Evolutionary conservation across 495 filamentous ascomycete species (phyloP), one percentile per base, ranked within the genome.

Genomic region (Podospora pseudoanserina): DNA sequence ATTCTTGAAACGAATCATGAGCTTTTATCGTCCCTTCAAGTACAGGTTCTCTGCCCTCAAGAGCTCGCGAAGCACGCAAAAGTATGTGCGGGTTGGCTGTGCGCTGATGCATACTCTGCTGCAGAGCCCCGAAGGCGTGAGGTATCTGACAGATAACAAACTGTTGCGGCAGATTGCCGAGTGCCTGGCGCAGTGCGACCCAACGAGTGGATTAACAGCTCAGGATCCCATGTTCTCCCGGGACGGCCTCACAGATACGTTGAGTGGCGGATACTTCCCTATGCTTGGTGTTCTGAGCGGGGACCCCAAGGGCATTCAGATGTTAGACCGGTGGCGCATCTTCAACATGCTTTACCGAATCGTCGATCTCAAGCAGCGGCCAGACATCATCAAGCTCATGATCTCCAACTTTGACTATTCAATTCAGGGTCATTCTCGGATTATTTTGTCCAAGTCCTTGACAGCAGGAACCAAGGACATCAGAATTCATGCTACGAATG

Each of bases 261-360:
- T 98, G 27, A 92, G 90, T 65, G 89, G 91, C 44, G 95, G 96
- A 5, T 99, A 99, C 73, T 98, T 99, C 79, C 87, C 92, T 19
- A 91, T 99, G 81, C 81, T 99, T 7, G 95, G 95, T 15, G 88
- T 89, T 16, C 76, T 99, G 67, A 97, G 90, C 74, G 88, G 88
- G 57, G 92, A 97, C 76, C 78, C 83, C 0, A 91, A 88, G 67
- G 95, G 95, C 0, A 84, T 97, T 30, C 85, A 88, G 70, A 97
- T 98, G 86, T 89, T 99, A 77, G 94, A 97, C 74, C 84, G 92
- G 70, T 98, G 94, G 93, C 92, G 92, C 69, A 94, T 98, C 84
- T 90, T 97, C 75, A 98, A 97, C 77, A 98, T 98, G 92, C 94
- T 97, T 82, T 99, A 99, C 76, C 94, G 97, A 75, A 95, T 99